Conservation (phyloP, 306 rosid genomes). For the Pyrus communis region DNA sequence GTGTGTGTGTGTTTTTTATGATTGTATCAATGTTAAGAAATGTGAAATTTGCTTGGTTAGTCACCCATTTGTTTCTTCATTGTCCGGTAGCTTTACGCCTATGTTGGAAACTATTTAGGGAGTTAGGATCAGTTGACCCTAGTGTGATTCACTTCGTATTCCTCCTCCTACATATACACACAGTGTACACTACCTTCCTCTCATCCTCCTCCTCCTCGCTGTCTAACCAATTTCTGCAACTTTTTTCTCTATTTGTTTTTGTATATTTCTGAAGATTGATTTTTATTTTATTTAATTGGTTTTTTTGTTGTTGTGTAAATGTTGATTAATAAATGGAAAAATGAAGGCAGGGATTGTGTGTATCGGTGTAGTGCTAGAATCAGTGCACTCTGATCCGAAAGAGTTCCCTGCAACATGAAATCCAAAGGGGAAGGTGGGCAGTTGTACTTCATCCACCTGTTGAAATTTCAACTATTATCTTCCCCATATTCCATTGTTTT, state of each 20-base stretch:
- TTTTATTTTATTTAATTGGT: background rate
- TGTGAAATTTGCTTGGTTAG: too few relatives aligned
- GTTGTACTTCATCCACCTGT: slow-evolving; percentile 42
- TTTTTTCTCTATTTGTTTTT: background rate
- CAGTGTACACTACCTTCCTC: too few relatives aligned
- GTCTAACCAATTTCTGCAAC: background rate
- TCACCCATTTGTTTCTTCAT: too few relatives aligned
- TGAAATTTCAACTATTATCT: slow-evolving; percentile 67
- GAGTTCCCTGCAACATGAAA: slow-evolving; percentile 52
- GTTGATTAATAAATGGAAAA: too few relatives aligned
- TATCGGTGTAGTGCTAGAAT: slow-evolving; percentile 55
- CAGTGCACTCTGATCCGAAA: slow-evolving; percentile 62
- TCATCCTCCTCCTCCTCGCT: background rate
- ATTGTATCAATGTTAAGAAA: too few relatives aligned
- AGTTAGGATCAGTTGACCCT: background rate
- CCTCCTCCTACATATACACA: background rate
- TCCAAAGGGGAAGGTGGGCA: slow-evolving; percentile 59
- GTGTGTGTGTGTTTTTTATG: too few relatives aligned
- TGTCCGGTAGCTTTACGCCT: too few relatives aligned
- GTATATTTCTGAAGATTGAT: background rate
- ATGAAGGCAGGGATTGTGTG: slow-evolving; percentile 55
- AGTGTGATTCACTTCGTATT: background rate
- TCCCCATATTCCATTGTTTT: slow-evolving; percentile 29
- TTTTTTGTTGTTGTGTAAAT: background rate
- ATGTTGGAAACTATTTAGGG: too few relatives aligned